Evolutionary conservation across 1,284 basidiomycete genomes (phyloP).

Genomic region (Irpex sp.): DNA sequence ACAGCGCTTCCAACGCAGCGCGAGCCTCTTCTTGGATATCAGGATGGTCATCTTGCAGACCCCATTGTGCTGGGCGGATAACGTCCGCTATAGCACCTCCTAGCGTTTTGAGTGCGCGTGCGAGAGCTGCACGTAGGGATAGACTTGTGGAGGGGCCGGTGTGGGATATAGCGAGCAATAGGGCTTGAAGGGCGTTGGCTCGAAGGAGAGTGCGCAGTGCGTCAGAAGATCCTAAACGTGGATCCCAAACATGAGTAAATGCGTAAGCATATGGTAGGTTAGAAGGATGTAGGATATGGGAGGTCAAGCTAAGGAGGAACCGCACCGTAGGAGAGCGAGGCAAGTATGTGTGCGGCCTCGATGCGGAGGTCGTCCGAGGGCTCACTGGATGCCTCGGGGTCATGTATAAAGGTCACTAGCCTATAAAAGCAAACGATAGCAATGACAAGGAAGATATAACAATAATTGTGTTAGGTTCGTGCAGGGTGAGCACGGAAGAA

Average conservation of each 20-base stretch:
- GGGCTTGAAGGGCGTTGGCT: constrained; percentile 49
- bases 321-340: constrained; percentile 67
- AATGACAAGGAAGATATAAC: no score
- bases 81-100: constrained; percentile 56
- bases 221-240: constrained; percentile 48
- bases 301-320: not conserved
- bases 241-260: no score
- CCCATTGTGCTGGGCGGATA: constrained; percentile 65
- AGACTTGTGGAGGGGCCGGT: constrained; percentile 36
- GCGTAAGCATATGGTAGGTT: no score
- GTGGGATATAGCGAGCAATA: constrained; percentile 52
- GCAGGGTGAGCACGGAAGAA: not conserved
- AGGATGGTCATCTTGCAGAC: constrained; percentile 44
- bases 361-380: constrained; percentile 50
- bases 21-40: constrained; percentile 50
- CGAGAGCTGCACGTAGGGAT: constrained; percentile 50
- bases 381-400: constrained; percentile 33
- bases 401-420: constrained; percentile 54
- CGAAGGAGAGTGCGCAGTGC: constrained; percentile 54
- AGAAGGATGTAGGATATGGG: no score
- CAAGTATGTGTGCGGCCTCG: constrained; percentile 71
- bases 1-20: constrained; percentile 52
- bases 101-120: constrained; percentile 58
- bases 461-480: not conserved
- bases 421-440: constrained; percentile 27